phyloP scores from a whole-genome alignment of 345 rosid genomes.

The Cardiospermum halicacabum region DNA sequence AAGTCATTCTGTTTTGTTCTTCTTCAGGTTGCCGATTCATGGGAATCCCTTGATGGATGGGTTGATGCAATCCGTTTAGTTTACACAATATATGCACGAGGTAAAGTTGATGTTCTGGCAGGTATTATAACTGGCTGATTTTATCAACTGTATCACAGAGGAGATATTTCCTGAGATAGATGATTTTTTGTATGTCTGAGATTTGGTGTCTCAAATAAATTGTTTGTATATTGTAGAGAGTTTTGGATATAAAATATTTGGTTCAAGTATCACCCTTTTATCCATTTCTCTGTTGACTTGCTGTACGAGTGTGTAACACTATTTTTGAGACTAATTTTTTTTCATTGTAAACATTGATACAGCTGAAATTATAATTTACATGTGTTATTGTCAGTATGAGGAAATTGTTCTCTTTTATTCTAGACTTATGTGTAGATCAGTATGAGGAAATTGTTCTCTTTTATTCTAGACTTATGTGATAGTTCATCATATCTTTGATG shows the following conservation, averaged over 20 bases:
- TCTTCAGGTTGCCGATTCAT: constrained; percentile 84
- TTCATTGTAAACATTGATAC: not conserved
- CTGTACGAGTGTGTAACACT: not conserved
- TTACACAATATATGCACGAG: constrained; percentile 86
- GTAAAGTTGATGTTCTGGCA: constrained; percentile 83
- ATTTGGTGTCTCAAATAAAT: constrained; percentile 13
- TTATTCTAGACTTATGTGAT: not conserved
- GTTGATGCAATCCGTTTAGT: constrained; percentile 89
- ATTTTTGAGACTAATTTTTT: not conserved
- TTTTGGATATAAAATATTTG: constrained; percentile 3
- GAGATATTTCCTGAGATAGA: constrained; percentile 3
- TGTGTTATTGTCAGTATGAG: not conserved
- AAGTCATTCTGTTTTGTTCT: constrained; percentile 4
- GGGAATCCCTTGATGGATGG: constrained; percentile 98
- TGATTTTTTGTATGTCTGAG: constrained; percentile 15
- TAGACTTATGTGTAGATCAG: not conserved
- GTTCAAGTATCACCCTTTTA: not conserved
- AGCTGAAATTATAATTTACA: not conserved
- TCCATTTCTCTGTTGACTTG: not conserved
- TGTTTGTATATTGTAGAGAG: constrained; percentile 21
- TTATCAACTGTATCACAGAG: not conserved
- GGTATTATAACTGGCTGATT: constrained; percentile 76
- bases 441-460: not conserved
- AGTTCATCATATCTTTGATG: not conserved
- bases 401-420: not conserved